Evolutionary conservation across 176 grass and related monocot species (phyloP), one percentile per base, ranked within the genome.

Genomic region (Cocos nucifera): DNA sequence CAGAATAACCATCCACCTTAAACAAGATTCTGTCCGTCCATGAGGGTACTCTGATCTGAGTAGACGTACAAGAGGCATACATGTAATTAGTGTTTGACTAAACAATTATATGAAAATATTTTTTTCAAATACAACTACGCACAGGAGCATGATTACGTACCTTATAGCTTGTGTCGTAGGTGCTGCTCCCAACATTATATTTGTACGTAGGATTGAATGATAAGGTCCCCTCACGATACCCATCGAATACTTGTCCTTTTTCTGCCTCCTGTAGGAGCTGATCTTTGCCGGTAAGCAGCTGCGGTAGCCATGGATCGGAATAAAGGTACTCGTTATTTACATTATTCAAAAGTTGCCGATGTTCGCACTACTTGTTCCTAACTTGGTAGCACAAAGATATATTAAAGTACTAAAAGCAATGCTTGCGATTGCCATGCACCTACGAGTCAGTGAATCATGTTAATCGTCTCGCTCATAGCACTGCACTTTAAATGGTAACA

Each of bases 21-120:
- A 85, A 89, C 75, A 89, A 27, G 73, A 89, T 82, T 64, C 81
- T 81, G 24, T 85, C 82, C 27, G 86, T 89, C 86, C 86, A 85
- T 50, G 86, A 85, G 69, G 86, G 82, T 19, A 85, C 78, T 75
- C 86, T 59, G 61, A 89, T 66, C 81, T 89, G 86, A 48, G 17
- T 62, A 20, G 25, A 20, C 16, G 8, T 51, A 4, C 4, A 50
- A 9, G 59, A 59, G 21, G 27, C 9, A 12, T 21, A 21, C 21
- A 21, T 14, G 35, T n/a, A n/a, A n/a, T 44, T 44, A 44, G 8
- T 44, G 6, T 44, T 44, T 14, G 8, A 12, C 8, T 44, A 44
- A 14, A 44, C 2, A 14, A 14, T 44, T 12, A 6, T 12, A 9
- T 44, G 10, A 10, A 44, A 12, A 12, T 44, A 12, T 12, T 44